Evolutionary conservation across 352 stramenopile species (phyloP).

Genomic region (Phytophthora meadii): DNA sequence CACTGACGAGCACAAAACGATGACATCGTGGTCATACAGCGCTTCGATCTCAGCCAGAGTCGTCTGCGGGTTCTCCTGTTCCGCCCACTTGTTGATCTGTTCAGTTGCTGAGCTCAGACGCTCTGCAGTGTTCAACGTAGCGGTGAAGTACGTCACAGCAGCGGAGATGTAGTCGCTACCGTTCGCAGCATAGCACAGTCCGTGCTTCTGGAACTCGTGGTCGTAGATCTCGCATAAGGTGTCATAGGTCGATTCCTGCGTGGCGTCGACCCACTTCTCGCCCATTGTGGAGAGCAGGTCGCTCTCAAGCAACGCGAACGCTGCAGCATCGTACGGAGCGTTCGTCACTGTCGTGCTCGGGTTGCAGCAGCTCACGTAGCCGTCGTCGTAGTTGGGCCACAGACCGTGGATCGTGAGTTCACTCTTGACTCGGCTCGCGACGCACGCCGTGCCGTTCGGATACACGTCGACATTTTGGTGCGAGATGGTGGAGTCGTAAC

Average conservation of each 20-base stretch:
- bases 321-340: slow-evolving; percentile 59
- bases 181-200: slow-evolving; percentile 67
- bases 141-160: slow-evolving; percentile 67
- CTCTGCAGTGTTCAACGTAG: slow-evolving; percentile 57
- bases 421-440: slow-evolving; percentile 49
- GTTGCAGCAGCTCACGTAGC: slow-evolving; percentile 81
- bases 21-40: slow-evolving; percentile 63
- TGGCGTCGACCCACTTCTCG: slow-evolving; percentile 73
- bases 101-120: slow-evolving; percentile 38
- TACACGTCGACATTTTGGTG: slow-evolving; percentile 80
- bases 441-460: slow-evolving; percentile 61
- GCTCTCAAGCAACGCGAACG: slow-evolving; percentile 54
- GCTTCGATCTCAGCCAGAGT: slow-evolving; percentile 45
- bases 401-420: slow-evolving; percentile 80
- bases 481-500: slow-evolving; percentile 77
- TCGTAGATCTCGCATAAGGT: slow-evolving; percentile 83
- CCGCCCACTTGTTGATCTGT: slow-evolving; percentile 66
- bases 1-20: slow-evolving; percentile 64
- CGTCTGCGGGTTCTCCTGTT: slow-evolving; percentile 25
- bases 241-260: slow-evolving; percentile 58
- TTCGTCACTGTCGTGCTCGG: slow-evolving; percentile 62
- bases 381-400: slow-evolving; percentile 83
- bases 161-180: slow-evolving; percentile 54
- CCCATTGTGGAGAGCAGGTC: slow-evolving; percentile 62
- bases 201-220: slow-evolving; percentile 89